Evolutionary conservation across 2,329 filamentous ascomycete genomes (phyloP).

Genomic region (Colletotrichum cordylinicola): DNA sequence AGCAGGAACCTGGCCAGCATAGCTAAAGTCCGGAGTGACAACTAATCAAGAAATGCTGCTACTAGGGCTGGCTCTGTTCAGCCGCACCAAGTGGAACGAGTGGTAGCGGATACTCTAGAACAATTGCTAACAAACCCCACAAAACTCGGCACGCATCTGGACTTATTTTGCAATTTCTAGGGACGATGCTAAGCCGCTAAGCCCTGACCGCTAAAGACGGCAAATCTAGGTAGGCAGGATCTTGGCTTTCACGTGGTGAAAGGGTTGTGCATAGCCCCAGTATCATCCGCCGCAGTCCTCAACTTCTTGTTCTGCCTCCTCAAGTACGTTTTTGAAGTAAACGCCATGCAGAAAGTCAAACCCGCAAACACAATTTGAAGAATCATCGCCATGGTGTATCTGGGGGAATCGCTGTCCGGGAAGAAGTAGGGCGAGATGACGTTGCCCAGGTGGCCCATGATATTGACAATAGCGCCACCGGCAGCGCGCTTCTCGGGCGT

Average conservation of each 20-base stretch:
- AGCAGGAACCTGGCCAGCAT: neutral
- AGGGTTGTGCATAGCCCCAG: constrained; percentile 13
- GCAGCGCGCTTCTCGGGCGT: constrained; percentile 50
- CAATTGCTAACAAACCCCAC: neutral
- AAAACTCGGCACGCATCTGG: neutral
- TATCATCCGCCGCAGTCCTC: neutral
- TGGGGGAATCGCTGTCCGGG: constrained; percentile 41
- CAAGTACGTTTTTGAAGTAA: constrained; percentile 9
- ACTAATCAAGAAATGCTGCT: neutral
- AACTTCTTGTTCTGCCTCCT: constrained; percentile 23
- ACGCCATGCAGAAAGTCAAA: constrained; percentile 5
- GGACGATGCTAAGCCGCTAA: neutral
- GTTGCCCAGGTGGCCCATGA: constrained; percentile 47
- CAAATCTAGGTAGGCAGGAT: neutral
- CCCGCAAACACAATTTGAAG: constrained; percentile 21
- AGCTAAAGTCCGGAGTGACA: neutral
- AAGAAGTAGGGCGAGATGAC: constrained; percentile 53
- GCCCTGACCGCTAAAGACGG: neutral
- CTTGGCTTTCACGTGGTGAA: constrained; percentile 17
- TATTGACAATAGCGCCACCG: constrained; percentile 47
- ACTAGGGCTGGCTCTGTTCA: neutral
- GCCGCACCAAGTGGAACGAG: neutral
- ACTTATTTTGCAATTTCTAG: neutral
- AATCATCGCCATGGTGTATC: constrained; percentile 46
- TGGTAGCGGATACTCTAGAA: rapidly evolving